These are phyloP conservation scores for Letharia lupina DNA, from an alignment of 495 filamentous ascomycete genomes.

Conservation along the genomic window DNA sequence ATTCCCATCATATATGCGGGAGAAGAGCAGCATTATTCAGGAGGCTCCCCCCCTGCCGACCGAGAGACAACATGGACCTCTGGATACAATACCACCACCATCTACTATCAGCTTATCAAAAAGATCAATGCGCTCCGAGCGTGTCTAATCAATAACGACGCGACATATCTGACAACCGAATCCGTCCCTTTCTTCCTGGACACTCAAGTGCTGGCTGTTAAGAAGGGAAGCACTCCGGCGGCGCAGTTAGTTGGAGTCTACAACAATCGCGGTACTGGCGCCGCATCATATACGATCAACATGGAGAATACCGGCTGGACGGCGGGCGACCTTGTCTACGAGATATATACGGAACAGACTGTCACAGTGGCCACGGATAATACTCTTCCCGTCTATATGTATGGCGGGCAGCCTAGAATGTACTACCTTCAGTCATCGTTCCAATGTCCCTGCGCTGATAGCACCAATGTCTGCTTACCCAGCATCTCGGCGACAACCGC, in stretches of 20 bases:
- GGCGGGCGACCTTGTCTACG: background rate
- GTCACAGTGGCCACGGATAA: background rate
- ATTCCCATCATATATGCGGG: slow-evolving; percentile 61
- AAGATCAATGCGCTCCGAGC: background rate
- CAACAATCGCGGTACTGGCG: slow-evolving; percentile 1
- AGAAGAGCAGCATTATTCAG: slow-evolving; percentile 63
- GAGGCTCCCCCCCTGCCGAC: slow-evolving; percentile 51
- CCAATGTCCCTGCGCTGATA: background rate
- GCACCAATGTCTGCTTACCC: background rate
- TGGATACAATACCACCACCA: slow-evolving; percentile 47
- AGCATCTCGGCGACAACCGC: background rate
- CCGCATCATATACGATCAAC: background rate
- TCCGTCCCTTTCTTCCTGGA: background rate
- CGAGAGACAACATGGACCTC: slow-evolving; percentile 70
- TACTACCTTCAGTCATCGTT: background rate
- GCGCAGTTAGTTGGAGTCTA: background rate
- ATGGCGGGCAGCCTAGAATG: background rate
- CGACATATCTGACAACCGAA: background rate
- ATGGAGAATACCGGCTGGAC: background rate
- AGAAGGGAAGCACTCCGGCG: background rate
- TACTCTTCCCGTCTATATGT: background rate
- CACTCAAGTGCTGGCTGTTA: background rate
- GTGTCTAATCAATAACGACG: background rate
- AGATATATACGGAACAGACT: background rate
- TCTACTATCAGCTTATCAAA: slow-evolving; percentile 52